Conservation (phyloP, 2,329 filamentous ascomycete genomes). For the Ambrosiella xylebori region DNA sequence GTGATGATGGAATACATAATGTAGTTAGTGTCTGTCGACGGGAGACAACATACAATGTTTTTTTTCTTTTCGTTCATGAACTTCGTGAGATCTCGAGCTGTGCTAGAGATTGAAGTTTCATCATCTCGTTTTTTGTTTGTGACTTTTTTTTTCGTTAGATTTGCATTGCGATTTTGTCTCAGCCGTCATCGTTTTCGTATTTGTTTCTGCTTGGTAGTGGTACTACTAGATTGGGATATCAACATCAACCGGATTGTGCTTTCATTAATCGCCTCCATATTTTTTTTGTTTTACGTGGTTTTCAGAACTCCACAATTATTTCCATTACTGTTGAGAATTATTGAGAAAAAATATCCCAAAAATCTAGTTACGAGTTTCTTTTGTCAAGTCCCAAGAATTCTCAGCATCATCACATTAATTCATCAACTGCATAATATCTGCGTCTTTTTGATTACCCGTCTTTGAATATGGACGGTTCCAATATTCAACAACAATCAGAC, state of each 20-base stretch:
- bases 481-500: background rate
- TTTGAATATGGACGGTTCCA: background rate
- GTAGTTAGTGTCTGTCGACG: too few species aligned
- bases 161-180: too few species aligned
- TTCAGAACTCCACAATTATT: background rate
- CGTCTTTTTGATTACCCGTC: too few species aligned
- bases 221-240: background rate
- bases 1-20: too few species aligned
- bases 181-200: background rate
- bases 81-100: background rate
- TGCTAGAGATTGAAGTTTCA: constrained; percentile 1
- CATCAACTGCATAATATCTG: too few species aligned
- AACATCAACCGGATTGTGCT: background rate
- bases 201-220: background rate
- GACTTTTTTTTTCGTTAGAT: background rate
- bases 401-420: too few species aligned
- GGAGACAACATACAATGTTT: background rate
- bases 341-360: too few species aligned
- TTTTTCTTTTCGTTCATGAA: background rate
- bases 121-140: constrained; percentile 1
- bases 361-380: background rate
- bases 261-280: background rate
- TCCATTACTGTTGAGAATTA: too few species aligned
- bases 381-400: background rate
- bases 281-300: background rate